Evolutionary conservation across 1,284 basidiomycete species (phyloP).

Genomic region (Ustilago lituana): DNA sequence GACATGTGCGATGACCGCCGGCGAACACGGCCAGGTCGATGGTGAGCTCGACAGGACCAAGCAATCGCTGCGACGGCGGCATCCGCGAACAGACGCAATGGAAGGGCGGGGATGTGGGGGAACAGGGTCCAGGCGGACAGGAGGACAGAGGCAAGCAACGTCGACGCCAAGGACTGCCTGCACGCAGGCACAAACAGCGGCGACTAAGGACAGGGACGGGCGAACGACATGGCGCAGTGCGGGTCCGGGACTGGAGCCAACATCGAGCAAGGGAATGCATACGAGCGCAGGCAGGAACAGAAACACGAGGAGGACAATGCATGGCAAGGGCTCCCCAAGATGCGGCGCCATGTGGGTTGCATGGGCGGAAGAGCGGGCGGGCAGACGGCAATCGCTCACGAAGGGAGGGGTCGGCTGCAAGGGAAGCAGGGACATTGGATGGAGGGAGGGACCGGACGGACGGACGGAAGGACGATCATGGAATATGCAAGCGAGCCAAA

Average conservation of each 20-base stretch:
- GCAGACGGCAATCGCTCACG: not conserved
- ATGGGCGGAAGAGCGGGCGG: not conserved
- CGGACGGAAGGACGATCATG: slow-evolving; percentile 3
- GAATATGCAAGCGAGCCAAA: slow-evolving; percentile 1
- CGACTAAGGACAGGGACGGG: not conserved
- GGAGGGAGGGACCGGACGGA: slow-evolving; percentile 2
- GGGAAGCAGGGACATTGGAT: not conserved
- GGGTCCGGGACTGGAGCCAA: not conserved
- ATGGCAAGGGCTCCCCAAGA: not conserved
- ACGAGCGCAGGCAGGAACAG: not conserved
- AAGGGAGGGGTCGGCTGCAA: not conserved
- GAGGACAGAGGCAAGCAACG: slow-evolving; percentile 2
- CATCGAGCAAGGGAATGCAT: too few species aligned
- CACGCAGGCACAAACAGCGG: not conserved
- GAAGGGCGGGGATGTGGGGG: slow-evolving; percentile 3
- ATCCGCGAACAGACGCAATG: too few species aligned
- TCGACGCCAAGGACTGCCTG: slow-evolving; percentile 9
- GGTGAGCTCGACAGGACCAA: too few species aligned
- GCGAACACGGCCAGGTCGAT: not conserved
- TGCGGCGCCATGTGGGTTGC: slow-evolving; percentile 2
- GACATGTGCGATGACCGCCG: not conserved
- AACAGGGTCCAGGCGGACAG: not conserved
- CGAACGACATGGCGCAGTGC: not conserved
- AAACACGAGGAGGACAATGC: not conserved
- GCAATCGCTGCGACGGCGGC: too few species aligned